Percentiles rank a stretch among this genome's conserved stretches.
phyloP scores from a whole-genome alignment of 306 rosid genomes.

The Quercus agrifolia region DNA sequence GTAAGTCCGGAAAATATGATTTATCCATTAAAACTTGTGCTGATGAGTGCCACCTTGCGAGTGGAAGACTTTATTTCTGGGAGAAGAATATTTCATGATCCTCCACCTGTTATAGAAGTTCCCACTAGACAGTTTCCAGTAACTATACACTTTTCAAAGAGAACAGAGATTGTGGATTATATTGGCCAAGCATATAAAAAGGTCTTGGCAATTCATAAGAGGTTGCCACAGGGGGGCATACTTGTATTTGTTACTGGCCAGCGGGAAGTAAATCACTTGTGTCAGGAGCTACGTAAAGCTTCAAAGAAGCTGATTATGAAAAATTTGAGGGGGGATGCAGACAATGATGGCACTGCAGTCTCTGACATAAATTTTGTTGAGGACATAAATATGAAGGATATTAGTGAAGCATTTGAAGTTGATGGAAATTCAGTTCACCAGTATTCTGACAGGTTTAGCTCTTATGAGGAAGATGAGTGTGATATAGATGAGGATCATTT shows the following conservation, averaged over 20 bases:
- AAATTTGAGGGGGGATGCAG: conserved; percentile 32
- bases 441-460: conserved; percentile 58
- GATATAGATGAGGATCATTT: conserved; percentile 35
- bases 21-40: conserved; percentile 83
- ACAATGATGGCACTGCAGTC: conserved; percentile 22
- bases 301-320: conserved; percentile 53
- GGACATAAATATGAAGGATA: conserved; percentile 54
- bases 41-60: conserved; percentile 93
- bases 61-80: conserved; percentile 78
- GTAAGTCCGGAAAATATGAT: conserved; percentile 49
- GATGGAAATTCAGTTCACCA: conserved; percentile 37
- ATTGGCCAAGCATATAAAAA: conserved; percentile 82
- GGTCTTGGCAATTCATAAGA: conserved; percentile 87
- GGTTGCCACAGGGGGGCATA: conserved; percentile 81
- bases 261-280: conserved; percentile 79
- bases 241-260: conserved; percentile 88
- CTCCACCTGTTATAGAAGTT: conserved; percentile 80
- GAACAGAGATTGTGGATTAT: conserved; percentile 70
- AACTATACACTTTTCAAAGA: conserved; percentile 66
- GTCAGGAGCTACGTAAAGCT: conserved; percentile 69
- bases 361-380: conserved; percentile 38
- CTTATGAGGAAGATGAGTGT: conserved; percentile 54
- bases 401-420: conserved; percentile 74
- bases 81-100: conserved; percentile 49
- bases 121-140: conserved; percentile 88